Conservation (phyloP, 371 early-diverging fungal genomes). For the Saksenaea oblongispora region DNA sequence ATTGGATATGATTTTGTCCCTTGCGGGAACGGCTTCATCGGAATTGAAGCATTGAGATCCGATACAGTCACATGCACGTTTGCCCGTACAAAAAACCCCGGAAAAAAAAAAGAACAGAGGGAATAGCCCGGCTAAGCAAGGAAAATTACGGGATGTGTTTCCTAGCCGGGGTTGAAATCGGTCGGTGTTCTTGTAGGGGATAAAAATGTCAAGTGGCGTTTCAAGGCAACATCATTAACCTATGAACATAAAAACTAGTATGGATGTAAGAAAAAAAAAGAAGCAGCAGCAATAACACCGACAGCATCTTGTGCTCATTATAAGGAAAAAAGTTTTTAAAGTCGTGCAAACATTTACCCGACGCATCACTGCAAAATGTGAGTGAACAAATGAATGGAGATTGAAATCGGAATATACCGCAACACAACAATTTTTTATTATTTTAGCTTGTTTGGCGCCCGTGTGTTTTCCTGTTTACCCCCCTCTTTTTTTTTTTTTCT, state of each 20-base stretch:
- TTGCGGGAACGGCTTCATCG: background rate
- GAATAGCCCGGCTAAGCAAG: background rate
- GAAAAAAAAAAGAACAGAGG: background rate
- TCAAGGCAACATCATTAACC: background rate
- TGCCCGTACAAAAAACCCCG: background rate
- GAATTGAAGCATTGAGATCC: background rate
- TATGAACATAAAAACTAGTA: background rate
- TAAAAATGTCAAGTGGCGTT: background rate
- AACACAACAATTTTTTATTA: slow-evolving; percentile 4
- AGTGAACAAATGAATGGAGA: background rate
- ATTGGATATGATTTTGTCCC: too few species aligned
- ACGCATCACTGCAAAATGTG: background rate
- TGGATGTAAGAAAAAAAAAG: background rate
- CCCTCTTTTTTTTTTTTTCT: slow-evolving; percentile 7
- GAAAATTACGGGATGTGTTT: background rate
- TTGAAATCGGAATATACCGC: slow-evolving; percentile 4
- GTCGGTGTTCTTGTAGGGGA: background rate
- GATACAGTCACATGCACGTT: background rate
- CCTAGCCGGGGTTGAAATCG: background rate
- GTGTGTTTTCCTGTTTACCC: slow-evolving; percentile 9
- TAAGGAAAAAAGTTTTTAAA: background rate
- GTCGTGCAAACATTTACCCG: background rate
- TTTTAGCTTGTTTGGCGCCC: background rate
- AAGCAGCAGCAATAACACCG: background rate
- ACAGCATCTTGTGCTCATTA: background rate